Base-by-base conservation (phyloP, 495 filamentous ascomycete genomes). In the Neurospora cerealis region DNA sequence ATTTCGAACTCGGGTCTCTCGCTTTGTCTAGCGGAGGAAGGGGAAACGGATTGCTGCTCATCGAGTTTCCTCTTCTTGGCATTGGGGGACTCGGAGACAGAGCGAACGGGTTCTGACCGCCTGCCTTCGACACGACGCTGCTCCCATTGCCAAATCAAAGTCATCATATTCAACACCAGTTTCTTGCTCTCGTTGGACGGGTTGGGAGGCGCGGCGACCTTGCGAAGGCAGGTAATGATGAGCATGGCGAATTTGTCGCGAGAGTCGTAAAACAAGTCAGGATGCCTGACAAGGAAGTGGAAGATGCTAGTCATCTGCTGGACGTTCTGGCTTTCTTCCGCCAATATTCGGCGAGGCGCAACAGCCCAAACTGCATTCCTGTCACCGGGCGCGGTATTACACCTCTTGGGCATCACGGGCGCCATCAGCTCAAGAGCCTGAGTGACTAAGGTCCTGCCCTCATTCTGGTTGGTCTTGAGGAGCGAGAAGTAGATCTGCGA, bases 261-360 rank as follows among this genome's bases (percentile, higher is more conserved):
- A 2, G 94, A 93, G 72, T 99, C 95, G 75, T 96, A 98, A 83
- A 99, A 98, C 21, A 98, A 85, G 78, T 95, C 92, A 2, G 94
- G 92, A 79, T 98, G 95, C 66, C 93, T 87, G 40, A 98, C 96
- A 19, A 99, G 84, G 80, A 98, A 99, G 76, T 97, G 91, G 81
- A 98, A 98, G 75, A 99, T 98, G 81, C 93, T 94, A 41, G 94
- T 97, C 81, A 98, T 91, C 83, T 98, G 96, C 82, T 97, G 95
- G 72, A 95, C 86, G 76, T 99, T 99, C 75, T 94, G 92, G n/a
- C 92, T 94, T 80, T 99, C 96, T 81, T 99, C 96, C 9, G 93
- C 90, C 70, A 99, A 83, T 70, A 98, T 97, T 36, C 93, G 93
- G 40, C 94, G 89, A 37, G 96, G 94, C 82, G 95, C 93, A 76